These are phyloP conservation scores for Aegilops sharonensis DNA, from an alignment of 176 grass and related monocot species.

Conservation along the genomic window DNA sequence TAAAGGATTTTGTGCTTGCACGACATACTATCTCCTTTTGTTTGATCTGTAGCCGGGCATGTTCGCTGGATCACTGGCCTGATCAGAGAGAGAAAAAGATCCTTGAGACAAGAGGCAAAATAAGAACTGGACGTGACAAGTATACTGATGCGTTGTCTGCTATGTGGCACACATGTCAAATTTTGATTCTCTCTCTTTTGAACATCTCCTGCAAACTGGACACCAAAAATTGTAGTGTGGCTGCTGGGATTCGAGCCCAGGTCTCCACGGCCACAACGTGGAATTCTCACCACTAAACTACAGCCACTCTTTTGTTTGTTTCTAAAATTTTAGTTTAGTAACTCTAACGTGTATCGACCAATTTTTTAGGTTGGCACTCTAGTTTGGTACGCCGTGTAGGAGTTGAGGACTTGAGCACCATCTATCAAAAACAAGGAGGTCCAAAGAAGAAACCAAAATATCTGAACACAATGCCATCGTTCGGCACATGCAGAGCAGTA, in stretches of 20 bases:
- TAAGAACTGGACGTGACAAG: background rate
- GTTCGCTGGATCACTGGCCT: background rate
- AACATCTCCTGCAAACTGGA: background rate
- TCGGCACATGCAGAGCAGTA: no score
- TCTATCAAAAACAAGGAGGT: no score
- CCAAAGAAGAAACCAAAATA: no score
- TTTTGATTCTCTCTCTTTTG: slow-evolving; percentile 6
- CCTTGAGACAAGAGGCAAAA: background rate
- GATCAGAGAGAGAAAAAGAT: slow-evolving; percentile 5
- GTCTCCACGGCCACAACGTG: slow-evolving; percentile 87
- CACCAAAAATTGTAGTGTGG: slow-evolving; percentile 12
- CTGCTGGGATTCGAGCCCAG: slow-evolving; percentile 89
- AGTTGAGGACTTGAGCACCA: no score
- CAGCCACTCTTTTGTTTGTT: background rate
- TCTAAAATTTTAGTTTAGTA: no score
- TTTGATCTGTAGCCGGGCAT: background rate
- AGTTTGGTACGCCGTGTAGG: no score
- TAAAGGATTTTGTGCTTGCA: no score
- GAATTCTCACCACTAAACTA: slow-evolving; percentile 31
- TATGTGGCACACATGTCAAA: background rate
- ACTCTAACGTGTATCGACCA: no score
- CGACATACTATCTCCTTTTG: background rate
- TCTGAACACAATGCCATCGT: no score
- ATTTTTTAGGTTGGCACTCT: no score
- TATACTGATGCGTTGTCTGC: slow-evolving; percentile 8